These are phyloP conservation scores for Alternaria gaisen DNA, from an alignment of 2,329 filamentous ascomycete species.

Conservation along the genomic window DNA sequence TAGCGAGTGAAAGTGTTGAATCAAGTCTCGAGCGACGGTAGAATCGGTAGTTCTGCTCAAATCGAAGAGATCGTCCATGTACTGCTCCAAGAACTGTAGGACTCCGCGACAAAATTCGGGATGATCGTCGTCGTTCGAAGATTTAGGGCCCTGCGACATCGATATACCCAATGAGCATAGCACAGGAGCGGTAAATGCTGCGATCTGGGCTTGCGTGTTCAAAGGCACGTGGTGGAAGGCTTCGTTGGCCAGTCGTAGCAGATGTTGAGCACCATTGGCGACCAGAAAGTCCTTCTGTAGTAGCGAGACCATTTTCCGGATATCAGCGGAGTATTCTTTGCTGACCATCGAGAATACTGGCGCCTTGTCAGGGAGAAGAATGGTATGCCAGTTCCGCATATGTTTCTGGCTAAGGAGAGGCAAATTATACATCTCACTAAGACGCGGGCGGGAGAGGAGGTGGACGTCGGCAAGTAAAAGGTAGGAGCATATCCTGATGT, in stretches of 20 bases:
- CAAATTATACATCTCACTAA: constrained; percentile 26
- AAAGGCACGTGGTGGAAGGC: constrained; percentile 31
- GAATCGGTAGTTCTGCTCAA: constrained; percentile 40
- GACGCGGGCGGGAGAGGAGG: constrained; percentile 27
- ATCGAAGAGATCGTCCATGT: constrained; percentile 39
- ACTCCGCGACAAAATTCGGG: constrained; percentile 31
- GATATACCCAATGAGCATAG: constrained; percentile 36
- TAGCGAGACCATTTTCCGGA: constrained; percentile 26
- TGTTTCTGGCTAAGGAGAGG: constrained; percentile 43
- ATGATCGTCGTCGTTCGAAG: constrained; percentile 21
- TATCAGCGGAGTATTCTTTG: constrained; percentile 39
- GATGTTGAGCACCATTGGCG: constrained; percentile 35
- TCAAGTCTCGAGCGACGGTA: constrained; percentile 35
- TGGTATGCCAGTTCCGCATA: constrained; percentile 32
- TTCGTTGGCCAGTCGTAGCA: constrained; percentile 34
- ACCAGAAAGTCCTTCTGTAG: constrained; percentile 38
- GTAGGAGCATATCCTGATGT: constrained; percentile 37
- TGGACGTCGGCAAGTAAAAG: constrained; percentile 39
- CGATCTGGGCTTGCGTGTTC: constrained; percentile 28
- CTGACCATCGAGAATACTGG: constrained; percentile 37
- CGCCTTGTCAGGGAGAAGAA: constrained; percentile 37
- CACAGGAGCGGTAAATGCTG: constrained; percentile 26
- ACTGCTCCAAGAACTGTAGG: constrained; percentile 40
- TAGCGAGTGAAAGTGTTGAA: constrained; percentile 32
- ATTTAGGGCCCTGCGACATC: constrained; percentile 22